phyloP scores from a whole-genome alignment of 176 grass and related monocot species.

The Bolboschoenus planiculmis region DNA sequence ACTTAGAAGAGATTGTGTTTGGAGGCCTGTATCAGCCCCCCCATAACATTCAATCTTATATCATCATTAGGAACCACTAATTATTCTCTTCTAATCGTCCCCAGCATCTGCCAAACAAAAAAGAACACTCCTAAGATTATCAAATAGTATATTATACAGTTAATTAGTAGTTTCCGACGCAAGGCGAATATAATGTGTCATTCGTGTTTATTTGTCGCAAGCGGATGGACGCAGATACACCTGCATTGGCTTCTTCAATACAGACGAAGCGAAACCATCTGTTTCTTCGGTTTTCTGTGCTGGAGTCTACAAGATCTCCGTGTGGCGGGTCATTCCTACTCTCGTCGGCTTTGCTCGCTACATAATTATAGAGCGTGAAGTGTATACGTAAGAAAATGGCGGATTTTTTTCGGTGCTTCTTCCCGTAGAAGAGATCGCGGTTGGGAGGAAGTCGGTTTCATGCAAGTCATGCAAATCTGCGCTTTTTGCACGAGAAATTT shows the following conservation, averaged over 20 bases:
- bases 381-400: not conserved
- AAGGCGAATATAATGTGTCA: not conserved
- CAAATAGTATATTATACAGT: not conserved
- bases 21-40: not conserved
- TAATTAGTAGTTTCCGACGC: not conserved
- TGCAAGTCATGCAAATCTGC: conserved; percentile 7
- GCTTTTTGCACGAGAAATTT: not conserved
- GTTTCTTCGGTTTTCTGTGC: not conserved
- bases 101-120: not conserved
- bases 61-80: not conserved
- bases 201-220: not conserved
- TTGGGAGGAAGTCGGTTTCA: conserved; percentile 20
- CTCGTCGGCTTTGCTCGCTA: not conserved
- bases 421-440: not conserved
- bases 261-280: not conserved
- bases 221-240: conserved; percentile 8
- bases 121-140: not conserved
- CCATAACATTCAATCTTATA: not conserved
- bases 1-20: no score
- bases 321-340: not conserved
- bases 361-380: not conserved
- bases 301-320: not conserved
- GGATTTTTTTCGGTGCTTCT: not conserved
- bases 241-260: conserved; percentile 9
- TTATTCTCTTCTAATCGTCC: not conserved